Conservation (phyloP, 2,329 filamentous ascomycete genomes). For the Cercospora zeae-maydis region DNA sequence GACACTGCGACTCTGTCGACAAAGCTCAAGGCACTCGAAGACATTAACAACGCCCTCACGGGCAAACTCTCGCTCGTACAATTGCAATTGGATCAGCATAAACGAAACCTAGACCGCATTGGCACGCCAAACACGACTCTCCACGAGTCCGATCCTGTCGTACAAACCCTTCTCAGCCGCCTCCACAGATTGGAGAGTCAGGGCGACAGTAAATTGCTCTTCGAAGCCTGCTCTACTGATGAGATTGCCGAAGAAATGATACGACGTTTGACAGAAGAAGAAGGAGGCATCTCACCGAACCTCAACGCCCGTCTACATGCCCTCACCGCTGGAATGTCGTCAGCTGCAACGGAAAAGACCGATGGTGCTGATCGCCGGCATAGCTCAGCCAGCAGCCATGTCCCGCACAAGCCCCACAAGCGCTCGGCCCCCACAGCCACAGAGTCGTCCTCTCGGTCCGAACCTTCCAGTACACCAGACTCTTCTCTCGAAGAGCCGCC, state of each 20-base stretch:
- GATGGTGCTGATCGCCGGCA: background rate
- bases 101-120: background rate
- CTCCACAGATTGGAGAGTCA: background rate
- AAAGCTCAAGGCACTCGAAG: background rate
- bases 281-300: background rate
- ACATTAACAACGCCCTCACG: background rate
- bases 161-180: background rate
- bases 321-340: background rate
- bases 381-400: background rate
- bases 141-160: background rate
- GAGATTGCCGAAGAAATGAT: constrained; percentile 2
- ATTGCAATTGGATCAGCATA: background rate
- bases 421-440: background rate
- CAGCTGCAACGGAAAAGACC: background rate
- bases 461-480: background rate
- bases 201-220: background rate
- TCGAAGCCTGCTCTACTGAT: background rate
- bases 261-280: background rate
- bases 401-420: background rate
- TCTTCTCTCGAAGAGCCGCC: background rate
- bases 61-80: constrained; percentile 1
- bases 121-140: background rate
- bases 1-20: background rate
- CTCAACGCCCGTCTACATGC: background rate
- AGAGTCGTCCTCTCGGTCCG: background rate